Base-by-base conservation (phyloP, 495 filamentous ascomycete genomes). In the Margaritispora aquatica region DNA sequence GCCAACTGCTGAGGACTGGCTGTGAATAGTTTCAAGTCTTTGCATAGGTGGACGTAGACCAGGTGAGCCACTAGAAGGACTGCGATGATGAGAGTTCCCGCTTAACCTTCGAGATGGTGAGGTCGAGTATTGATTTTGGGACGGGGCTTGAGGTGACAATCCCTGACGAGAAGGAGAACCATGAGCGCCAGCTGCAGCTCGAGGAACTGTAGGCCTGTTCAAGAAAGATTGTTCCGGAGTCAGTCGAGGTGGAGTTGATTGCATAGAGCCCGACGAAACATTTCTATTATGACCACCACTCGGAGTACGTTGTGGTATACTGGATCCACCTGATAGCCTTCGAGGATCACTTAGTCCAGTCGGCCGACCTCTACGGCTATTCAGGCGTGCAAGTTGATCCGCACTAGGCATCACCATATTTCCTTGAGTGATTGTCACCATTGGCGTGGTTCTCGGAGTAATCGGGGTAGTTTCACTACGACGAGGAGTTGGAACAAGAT, bases 21-120 rank as follows among this genome's bases (percentile, higher is more conserved):
- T 77, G 8, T 78, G 77, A 23, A 82, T 78, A 0, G 74, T 78
- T 44, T 82, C 77, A 5, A 82, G 67, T 13, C 77, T 71, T 47
- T 71, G 66, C 41, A 74, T 74, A 0, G 73, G 68, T 20, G 81
- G 79, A 10, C 77, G 74, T 20, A 77, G 68, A 52, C 73, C 71
- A 3, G 70, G 69, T 26, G 68, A 64, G 10, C 69, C 66, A 44
- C 15, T n/a, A n/a, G 38, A 44, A 15, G 38, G 38, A 27, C 73
- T 73, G 63, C 26, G 67, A 61, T 19, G 70, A 64, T 31, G 53
- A 24, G 26, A 64, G 51, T 46, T 59, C 60, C n/a, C 69, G 62
- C 17, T 73, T 67, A 78, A 2, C 69, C 74, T 46, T 73, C 75
- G 11, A 78, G 76, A 58, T 71, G 77, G 26, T 66, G 74, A 34